These are phyloP conservation scores for Phytophthora sansomeana DNA, from an alignment of 352 stramenopile genomes.

Conservation along the genomic window DNA sequence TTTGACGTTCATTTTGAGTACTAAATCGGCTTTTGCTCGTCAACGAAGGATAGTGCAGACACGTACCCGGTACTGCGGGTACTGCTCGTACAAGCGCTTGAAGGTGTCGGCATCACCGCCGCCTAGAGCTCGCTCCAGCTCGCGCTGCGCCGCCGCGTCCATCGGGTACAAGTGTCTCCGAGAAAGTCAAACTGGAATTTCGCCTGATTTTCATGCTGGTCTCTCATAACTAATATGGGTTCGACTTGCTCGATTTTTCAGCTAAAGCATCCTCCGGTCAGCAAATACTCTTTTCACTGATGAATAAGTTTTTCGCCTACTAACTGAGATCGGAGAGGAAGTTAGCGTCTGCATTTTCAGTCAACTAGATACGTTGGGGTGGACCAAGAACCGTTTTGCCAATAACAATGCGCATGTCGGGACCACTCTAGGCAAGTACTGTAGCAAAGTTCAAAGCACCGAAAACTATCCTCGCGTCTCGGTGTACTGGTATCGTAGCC, in stretches of 20 bases:
- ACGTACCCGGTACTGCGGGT: slow-evolving; percentile 37
- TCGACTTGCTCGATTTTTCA: not conserved
- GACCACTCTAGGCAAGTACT: no score
- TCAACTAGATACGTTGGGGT: not conserved
- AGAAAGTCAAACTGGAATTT: slow-evolving; percentile 15
- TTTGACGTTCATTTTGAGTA: not conserved
- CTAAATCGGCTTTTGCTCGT: not conserved
- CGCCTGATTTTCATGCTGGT: slow-evolving; percentile 25
- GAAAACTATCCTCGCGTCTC: not conserved
- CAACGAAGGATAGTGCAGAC: not conserved
- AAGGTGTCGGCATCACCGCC: slow-evolving; percentile 29
- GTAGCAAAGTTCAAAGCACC: not conserved
- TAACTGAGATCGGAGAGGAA: not conserved
- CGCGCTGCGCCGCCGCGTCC: slow-evolving; percentile 13
- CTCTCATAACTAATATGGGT: slow-evolving; percentile 15
- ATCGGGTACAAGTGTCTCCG: slow-evolving; percentile 10
- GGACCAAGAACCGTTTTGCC: not conserved
- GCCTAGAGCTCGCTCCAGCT: slow-evolving; percentile 30
- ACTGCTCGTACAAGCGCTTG: slow-evolving; percentile 26
- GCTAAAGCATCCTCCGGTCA: not conserved
- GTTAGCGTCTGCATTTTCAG: not conserved
- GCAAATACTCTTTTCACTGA: not conserved
- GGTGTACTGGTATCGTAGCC: not conserved
- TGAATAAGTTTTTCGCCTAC: not conserved
- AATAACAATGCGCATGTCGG: no score